These are phyloP conservation scores for Pyronema omphalodes DNA, from an alignment of 495 filamentous ascomycete species.

Conservation along the genomic window DNA sequence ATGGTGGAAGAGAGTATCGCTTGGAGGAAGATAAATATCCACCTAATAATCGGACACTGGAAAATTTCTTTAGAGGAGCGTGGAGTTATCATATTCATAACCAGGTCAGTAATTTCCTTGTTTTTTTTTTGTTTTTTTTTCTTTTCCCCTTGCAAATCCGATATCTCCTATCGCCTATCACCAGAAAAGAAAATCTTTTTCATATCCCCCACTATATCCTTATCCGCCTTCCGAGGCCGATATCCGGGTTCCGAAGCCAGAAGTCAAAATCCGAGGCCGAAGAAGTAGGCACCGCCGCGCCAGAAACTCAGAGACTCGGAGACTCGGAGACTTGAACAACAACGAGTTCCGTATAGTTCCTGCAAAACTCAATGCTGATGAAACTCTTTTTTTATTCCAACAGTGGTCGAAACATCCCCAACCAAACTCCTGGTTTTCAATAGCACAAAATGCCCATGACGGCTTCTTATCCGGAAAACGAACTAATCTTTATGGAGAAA, in stretches of 20 bases:
- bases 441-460: constrained; percentile 37
- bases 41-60: constrained; percentile 35
- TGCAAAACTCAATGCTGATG: no score
- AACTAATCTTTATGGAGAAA: constrained; percentile 36
- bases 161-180: not conserved
- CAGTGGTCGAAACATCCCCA: constrained; percentile 36
- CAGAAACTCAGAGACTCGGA: no score
- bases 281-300: no score
- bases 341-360: no score
- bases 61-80: constrained; percentile 38
- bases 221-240: no score
- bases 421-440: constrained; percentile 38
- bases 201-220: no score
- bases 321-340: no score
- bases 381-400: not conserved
- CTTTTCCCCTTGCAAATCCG: not conserved
- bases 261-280: no score
- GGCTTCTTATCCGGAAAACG: constrained; percentile 32
- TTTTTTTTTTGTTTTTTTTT: not conserved
- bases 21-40: constrained; percentile 32
- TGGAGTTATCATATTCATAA: constrained; percentile 44
- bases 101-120: constrained; percentile 28
- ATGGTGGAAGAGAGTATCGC: constrained; percentile 27
- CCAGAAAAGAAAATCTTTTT: no score
- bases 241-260: no score